phyloP scores from a whole-genome alignment of 1,139 yeast genomes.

The Candida pseudocylindracea region DNA sequence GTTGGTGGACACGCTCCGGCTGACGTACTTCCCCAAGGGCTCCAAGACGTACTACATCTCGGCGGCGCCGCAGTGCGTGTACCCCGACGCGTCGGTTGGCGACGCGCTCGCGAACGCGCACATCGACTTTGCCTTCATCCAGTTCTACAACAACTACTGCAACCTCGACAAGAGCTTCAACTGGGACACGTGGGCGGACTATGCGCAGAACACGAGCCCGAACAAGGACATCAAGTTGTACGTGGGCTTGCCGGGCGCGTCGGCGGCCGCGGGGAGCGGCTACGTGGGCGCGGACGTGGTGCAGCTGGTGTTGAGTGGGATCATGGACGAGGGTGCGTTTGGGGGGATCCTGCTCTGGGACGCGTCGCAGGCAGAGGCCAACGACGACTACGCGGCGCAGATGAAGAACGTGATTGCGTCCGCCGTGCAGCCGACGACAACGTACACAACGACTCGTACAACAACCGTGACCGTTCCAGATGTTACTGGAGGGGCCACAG shows the following conservation, averaged over 20 bases:
- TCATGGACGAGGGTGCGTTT: constrained; percentile 1
- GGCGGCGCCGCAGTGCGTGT: constrained; percentile 93
- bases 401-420: too few relatives aligned
- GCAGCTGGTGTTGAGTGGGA: constrained; percentile 1
- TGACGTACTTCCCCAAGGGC: constrained; percentile 22
- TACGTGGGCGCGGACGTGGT: constrained; percentile 2
- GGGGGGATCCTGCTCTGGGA: constrained; percentile 5
- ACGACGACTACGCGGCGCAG: constrained; percentile 1
- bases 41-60: constrained; percentile 53
- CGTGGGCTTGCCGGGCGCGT: constrained; percentile 56
- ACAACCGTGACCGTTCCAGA: too few relatives aligned
- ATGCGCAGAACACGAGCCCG: constrained; percentile 38
- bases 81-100: constrained; percentile 76
- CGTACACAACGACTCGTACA: too few relatives aligned
- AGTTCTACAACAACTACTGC: constrained; percentile 87
- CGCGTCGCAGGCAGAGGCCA: constrained; percentile 2
- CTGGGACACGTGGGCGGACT: constrained; percentile 68
- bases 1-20: constrained; percentile 36
- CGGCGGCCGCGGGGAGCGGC: constrained; percentile 7
- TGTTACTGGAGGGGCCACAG: too few relatives aligned
- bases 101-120: constrained; percentile 34
- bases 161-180: constrained; percentile 37
- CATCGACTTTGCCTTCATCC: constrained; percentile 75
- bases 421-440: too few relatives aligned
- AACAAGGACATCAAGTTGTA: constrained; percentile 42